Evolutionary conservation across 192 early-diverging fungal species (phyloP), one percentile per base, ranked within the genome.

Genomic region (Geranomyces michiganensis): DNA sequence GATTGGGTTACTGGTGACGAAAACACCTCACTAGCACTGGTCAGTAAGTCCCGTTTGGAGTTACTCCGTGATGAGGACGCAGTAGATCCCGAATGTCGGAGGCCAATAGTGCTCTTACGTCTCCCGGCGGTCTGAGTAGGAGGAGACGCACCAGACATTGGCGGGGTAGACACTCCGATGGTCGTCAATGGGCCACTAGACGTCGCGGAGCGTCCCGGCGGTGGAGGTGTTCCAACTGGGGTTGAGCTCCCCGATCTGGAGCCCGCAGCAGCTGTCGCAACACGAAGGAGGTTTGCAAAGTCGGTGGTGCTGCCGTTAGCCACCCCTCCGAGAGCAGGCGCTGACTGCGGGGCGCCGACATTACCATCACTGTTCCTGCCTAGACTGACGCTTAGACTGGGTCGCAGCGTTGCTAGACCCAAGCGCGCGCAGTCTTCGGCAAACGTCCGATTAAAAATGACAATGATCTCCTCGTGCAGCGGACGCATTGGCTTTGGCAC

Each of bases 401-500:
- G 33, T 22, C 59, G 58, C 26, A 70, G 31, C 0, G 60, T 43
- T 13, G 49, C 29, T 21, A 74, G 66, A 13, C 74, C 65, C 30
- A 82, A 53, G 19, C 67, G 53, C 15, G 47, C 13, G 31, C 91
- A 89, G 70, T 91, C 90, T n/a, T 82, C 83, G 27, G 69, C 80
- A 72, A 89, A 91, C 56, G 87, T 91, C 64, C 82, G 84, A n/a
- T 82, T 51, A 78, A 85, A 91, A 22, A 86, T n/a, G 49, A 44
- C 46, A 6, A 79, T 68, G 46, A 85, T 29, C 13, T 83, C 74
- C 9, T 78, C 84, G 67, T 93, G 91, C 46, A 93, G 81, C 17
- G 91, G 91, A 51, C 88, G 63, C 90, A 93, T 90, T 45, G 90
- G 79, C 0, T 44, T 9, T n/a, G 85, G 78, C 7, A 90, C 88